Base-by-base conservation (phyloP, 257 asterid genomes). In the Cinchona pubescens region DNA sequence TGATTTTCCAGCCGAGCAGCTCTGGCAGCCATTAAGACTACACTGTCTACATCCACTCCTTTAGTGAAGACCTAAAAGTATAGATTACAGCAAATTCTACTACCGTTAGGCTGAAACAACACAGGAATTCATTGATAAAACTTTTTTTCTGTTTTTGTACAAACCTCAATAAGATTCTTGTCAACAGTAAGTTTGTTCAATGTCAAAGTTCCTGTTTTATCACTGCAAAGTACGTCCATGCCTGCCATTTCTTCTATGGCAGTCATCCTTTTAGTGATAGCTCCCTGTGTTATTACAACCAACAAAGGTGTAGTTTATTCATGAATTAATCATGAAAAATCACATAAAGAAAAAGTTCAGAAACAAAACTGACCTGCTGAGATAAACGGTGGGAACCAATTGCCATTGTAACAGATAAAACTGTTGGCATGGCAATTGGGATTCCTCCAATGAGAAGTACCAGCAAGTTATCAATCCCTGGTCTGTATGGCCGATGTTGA, bases 221-320 rank as follows among this genome's bases (percentile, higher is more conserved):
- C 99, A 51, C 99, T 94, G 84, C 99, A 94, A 59, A 94, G 97
- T 78, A 94, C 99, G 59, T 94, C 98, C 99, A 94, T 94, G 79
- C 99, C 99, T 16, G 99, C 99, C 99, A 94, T 94, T 74, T 94
- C 99, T 87, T 94, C 99, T 64, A 94, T 94, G 69, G 99, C 99
- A 25, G 97, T 92, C 97, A 94, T 92, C 84, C 99, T 87, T 87
- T 94, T 94, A 4, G 99, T 94, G 81, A 94, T 94, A 84, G 99
- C 99, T 76, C 99, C 99, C 97, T 49, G 30, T n/a, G 5, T 34
- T 38, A 37, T 75, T 29, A 66, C 45, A 69, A 1, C 18, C 7
- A 62, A 48, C 67, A 25, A 18, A 73, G n/a, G n/a, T n/a, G n/a
- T n/a, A n/a, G n/a, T n/a, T n/a, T n/a, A n/a, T n/a, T n/a, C n/a